Conservation (phyloP, 306 rosid species). For the Crataegus laevigata region DNA sequence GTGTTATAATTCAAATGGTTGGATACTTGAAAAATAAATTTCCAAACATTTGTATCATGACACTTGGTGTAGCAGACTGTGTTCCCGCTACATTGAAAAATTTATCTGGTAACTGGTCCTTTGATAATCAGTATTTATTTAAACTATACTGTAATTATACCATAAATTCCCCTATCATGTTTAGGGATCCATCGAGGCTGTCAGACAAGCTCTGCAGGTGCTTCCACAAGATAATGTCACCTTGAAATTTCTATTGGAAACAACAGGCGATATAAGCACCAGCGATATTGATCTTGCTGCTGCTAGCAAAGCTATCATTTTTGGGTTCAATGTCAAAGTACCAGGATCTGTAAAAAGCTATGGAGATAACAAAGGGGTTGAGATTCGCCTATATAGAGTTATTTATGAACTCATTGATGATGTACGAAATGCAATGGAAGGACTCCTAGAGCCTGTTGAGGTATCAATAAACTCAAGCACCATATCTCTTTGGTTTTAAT, state of each 20-base stretch:
- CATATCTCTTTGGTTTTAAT: neutral
- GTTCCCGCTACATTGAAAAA: no score
- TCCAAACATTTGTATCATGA: no score
- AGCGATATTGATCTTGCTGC: constrained; percentile 95
- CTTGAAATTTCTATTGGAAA: constrained; percentile 81
- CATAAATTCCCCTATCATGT: constrained; percentile 12
- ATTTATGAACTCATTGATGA: constrained; percentile 92
- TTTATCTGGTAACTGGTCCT: neutral
- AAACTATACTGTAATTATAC: constrained; percentile 11
- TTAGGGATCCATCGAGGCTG: constrained; percentile 93
- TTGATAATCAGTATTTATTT: neutral
- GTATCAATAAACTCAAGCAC: constrained; percentile 21
- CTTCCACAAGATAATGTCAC: constrained; percentile 91
- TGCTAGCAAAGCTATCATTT: constrained; percentile 79
- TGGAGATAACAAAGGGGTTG: constrained; percentile 81
- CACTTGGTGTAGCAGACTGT: no score
- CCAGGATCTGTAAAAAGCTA: constrained; percentile 80
- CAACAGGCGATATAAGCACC: constrained; percentile 81
- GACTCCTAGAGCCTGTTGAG: constrained; percentile 80
- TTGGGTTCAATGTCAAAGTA: constrained; percentile 77
- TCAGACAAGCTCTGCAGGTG: constrained; percentile 85
- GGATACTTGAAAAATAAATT: no score
- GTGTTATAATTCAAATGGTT: no score
- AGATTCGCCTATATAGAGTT: constrained; percentile 82
- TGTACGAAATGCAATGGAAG: constrained; percentile 95